Base-by-base conservation (phyloP, 345 rosid species). In the Brassica carinata region DNA sequence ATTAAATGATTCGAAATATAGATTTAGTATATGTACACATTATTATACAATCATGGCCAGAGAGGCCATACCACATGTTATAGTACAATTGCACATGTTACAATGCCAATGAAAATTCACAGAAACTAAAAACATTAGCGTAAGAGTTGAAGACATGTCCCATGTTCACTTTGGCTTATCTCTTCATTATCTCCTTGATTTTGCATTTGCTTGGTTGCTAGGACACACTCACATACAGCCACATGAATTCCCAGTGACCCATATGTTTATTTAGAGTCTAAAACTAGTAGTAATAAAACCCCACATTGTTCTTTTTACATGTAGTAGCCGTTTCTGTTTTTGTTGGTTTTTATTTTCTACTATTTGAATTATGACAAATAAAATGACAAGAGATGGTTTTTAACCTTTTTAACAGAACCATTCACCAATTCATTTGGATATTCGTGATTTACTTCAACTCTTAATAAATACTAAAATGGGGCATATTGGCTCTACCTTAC, bases 131-230 rank as follows among this genome's bases (percentile, higher is more conserved):
- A 80, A 69, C 72, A 75, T 75, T 75, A 31, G 79, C 75, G 64
- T 74, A 63, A 63, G 76, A 70, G 67, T 36, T 64, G 68, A 69
- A 70, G 80, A 81, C 80, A 75, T 69, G 75, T 69, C 67, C 83
- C 83, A 81, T 81, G 80, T 81, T 81, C 83, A 70, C 72, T 75
- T 81, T 64, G 72, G 79, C 76, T 81, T 75, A 75, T 75, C 61
- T 55, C 76, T 75, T 75, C 72, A 64, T 36, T 64, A 81, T 81
- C 68, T 75, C 51, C 71, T 81, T n/a, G 48, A 70, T 53, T 38
- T 81, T 75, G 73, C 83, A 71, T 81, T 79, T 81, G 83, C 63
- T 69, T 81, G 83, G 83, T 75, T 70, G 80, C 71, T 81, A 81
- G 80, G 80, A 70, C 76, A 81, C 83, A 81, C 68, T 75, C 62